Percentiles rank a stretch among this genome's conserved stretches.
Conservation (phyloP, 805 yeast species). For the Lipomyces sp. region DNA sequence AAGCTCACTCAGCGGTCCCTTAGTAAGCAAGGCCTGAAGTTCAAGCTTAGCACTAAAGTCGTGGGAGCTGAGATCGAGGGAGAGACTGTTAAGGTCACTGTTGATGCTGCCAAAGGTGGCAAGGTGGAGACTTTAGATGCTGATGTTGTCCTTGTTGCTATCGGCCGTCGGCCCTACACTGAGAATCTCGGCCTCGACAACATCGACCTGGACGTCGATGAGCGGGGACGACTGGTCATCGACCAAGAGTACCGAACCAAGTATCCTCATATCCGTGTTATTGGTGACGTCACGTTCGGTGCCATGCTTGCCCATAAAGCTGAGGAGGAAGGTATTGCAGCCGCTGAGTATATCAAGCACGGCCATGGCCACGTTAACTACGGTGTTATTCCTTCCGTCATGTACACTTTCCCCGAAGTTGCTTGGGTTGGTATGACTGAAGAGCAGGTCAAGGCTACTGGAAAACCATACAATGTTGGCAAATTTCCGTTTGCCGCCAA, state of each 20-base stretch:
- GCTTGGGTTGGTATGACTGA: conserved; percentile 99
- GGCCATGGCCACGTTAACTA: conserved; percentile 99
- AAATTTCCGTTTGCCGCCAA: conserved; percentile 99
- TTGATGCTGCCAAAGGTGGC: conserved; percentile 87
- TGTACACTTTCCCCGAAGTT: conserved; percentile 99
- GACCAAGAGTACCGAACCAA: conserved; percentile 93
- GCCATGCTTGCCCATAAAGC: conserved; percentile 99
- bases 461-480: conserved; percentile 89
- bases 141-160: conserved; percentile 93
- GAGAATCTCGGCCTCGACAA: conserved; percentile 86
- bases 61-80: conserved; percentile 85
- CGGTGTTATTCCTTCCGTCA: conserved; percentile 95
- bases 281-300: conserved; percentile 98
- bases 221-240: conserved; percentile 90
- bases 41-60: conserved; percentile 92
- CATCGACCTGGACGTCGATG: conserved; percentile 87
- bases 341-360: conserved; percentile 87
- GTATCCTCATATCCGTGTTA: conserved; percentile 90
- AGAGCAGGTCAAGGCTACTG: conserved; percentile 90
- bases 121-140: conserved; percentile 79
- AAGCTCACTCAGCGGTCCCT: conserved; percentile 86
- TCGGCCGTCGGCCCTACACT: conserved; percentile 98
- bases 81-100: conserved; percentile 81
- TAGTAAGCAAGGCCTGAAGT: conserved; percentile 92
- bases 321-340: conserved; percentile 99